Base-by-base conservation (phyloP, 2,329 filamentous ascomycete species). In the Beauveria brongniartii region DNA sequence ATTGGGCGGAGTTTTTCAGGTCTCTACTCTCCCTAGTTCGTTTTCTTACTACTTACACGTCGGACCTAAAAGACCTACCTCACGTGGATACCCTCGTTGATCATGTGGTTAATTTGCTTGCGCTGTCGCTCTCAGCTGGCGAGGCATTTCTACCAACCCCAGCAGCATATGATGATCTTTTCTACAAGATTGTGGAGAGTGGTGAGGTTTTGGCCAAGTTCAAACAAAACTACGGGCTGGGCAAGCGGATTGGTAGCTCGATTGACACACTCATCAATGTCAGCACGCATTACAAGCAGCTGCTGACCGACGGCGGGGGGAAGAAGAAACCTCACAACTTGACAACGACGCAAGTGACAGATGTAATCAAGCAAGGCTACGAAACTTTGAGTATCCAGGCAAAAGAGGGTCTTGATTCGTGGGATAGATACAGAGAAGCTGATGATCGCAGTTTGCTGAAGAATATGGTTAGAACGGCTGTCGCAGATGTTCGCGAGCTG, bases 111-210 rank as follows among this genome's bases (percentile, higher is more conserved):
- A 92, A 94, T 69, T 78, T 97, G 6, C 80, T 97, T 44, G 91
- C 91, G 1, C 82, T 97, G 44, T 90, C 91, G 2, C 80, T 99
- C 8, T 94, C 90, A 1, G 85, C 86, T 2, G 94, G 94, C 7
- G 94, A 97, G 72, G 87, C 89, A 2, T 97, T 99, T 74, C 81
- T 99, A 8, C 94, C 93, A 0, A 90, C 90, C 34, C 87, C 92
- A 0, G 84, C 89, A 20, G 87, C 91, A 1, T 97, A 97, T 73
- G 94, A 99, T 68, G 94, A 99, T 69, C 80, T 99, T 0, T 97
- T 99, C 76, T 99, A 99, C 83, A 99, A 99, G 75, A 83, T 97
- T 2, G 92, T 97, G 28, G 94, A 99, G 74, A 90, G 88, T 2
- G 91, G 92, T 12, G 91, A 96, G 54, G 82, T 91, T 14, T 81